Base-by-base conservation (phyloP, 2,329 filamentous ascomycete genomes). In the Nemania sp. region DNA sequence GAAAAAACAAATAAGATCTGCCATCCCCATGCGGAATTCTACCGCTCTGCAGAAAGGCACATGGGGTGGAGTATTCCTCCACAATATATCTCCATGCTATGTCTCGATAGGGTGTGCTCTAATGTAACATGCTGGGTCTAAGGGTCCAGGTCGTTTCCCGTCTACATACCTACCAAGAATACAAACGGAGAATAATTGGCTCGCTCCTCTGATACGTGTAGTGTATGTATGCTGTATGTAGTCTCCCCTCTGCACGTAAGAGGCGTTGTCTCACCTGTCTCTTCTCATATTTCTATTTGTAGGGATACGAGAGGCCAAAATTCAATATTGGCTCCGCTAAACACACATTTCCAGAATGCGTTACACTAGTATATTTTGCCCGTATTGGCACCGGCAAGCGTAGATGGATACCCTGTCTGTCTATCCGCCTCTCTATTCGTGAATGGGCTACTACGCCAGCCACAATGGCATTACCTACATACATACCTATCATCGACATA, bases 321-420 rank as follows among this genome's bases (percentile, higher is more conserved):
- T 55, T 47, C 38, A 54, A 62, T 62, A 62, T 62, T 55, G 7
- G 24, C 20, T 45, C 18, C 22, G 41, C 32, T 29, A 27, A 38
- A 45, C 41, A 45, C 15, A 53, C 27, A 43, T 8, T 22, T 45
- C 35, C 20, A 47, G 26, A n/a, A 62, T n/a, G 20, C 18, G 27
- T 29, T 54, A 29, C 26, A 45, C 49, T 15, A 24, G 18, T 29
- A 67, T 38, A 49, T 53, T 43, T n/a, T 47, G 43, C 58, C 38
- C 20, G 20, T 41, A 53, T 62, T 32, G 41, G 49, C 24, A 35
- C 6, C 29, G 26, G 15, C 15, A 43, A 59, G 22, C 43, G 15
- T 29, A 20, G 27, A 51, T 51, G 47, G 47, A 51, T 52, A 60
- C 41, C 55, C 41, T 55, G 26, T 43, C 49, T 54, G 27, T 43